Evolutionary conservation across 441 rosid genomes (phyloP), one percentile per base, ranked within the genome.

Genomic region (Sinapis alba): DNA sequence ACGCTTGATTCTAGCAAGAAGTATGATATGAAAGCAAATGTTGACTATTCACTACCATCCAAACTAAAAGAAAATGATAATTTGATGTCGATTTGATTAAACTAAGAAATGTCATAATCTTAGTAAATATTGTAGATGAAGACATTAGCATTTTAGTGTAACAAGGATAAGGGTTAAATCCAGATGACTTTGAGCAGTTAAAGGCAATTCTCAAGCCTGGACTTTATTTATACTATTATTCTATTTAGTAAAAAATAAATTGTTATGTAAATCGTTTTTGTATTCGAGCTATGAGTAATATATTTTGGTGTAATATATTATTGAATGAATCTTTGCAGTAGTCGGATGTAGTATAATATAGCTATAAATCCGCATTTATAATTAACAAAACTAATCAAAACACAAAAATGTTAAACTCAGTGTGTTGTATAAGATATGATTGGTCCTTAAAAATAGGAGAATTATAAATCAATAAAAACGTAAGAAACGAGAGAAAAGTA

Each of bases 31-130:
- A 56, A 13, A 69, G 58, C 21, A 16, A 69, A 5, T 10, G 18
- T 57, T 69, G 62, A 76, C 75, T 24, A 64, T 64, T 77, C 62
- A 38, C 68, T 21, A 57, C 27, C 21, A 64, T 57, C 65, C 71
- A 57, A 77, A 38, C 7, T 45, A 27, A 41, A 26, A 19, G 15
- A 56, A 76, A 76, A 54, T 47, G 21, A 7, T 47, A 47, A 47
- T 47, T 16, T 47, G 62, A 57, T 57, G 47, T 28, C 11, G 19
- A 76, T 3, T 51, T 54, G 20, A 21, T 53, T 53, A 9, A 53
- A 19, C 59, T 20, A 4, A 21, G 7, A 54, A 21, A 21, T 19
- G 2, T 54, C 27, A 54, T 21, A 8, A 53, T 53, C 58, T 53
- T 53, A 19, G 58, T 9, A 53, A 54, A 54, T 21, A 6, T 54